Conservation (phyloP, 2,329 filamentous ascomycete genomes). For the Neonectria sp. region DNA sequence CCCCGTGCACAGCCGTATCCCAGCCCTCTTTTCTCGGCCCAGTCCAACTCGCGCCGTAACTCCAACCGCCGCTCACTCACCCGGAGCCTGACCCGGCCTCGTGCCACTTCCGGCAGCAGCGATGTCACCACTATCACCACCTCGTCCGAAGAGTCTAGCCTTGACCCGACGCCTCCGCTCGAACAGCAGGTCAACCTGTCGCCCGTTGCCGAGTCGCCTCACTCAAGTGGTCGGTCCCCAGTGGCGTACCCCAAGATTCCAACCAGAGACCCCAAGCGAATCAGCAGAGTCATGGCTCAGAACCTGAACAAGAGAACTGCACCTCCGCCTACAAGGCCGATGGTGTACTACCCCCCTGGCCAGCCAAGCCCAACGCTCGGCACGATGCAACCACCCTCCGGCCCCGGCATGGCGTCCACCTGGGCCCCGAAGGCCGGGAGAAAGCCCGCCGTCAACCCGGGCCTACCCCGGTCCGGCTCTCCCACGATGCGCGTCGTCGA, state of each 20-base stretch:
- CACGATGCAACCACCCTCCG: slow-evolving; percentile 42
- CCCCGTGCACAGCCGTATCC: slow-evolving; percentile 38
- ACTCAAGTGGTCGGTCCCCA: slow-evolving; percentile 51
- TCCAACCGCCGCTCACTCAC: slow-evolving; percentile 38
- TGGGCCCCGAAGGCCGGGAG: slow-evolving; percentile 15
- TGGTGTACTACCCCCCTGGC: slow-evolving; percentile 54
- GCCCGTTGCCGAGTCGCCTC: slow-evolving; percentile 65
- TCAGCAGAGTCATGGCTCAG: slow-evolving; percentile 33
- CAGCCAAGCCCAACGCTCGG: slow-evolving; percentile 62
- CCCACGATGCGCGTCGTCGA: slow-evolving; percentile 57
- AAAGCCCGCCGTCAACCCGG: slow-evolving; percentile 40
- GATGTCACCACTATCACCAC: slow-evolving; percentile 52
- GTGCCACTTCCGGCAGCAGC: slow-evolving; percentile 50
- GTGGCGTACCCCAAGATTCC: slow-evolving; percentile 52
- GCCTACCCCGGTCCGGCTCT: slow-evolving; percentile 46
- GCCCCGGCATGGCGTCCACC: slow-evolving; percentile 17
- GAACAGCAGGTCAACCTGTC: slow-evolving; percentile 57
- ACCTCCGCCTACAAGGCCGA: slow-evolving; percentile 53
- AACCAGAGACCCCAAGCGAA: slow-evolving; percentile 39
- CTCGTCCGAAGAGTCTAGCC: slow-evolving; percentile 46
- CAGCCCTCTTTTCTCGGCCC: slow-evolving; percentile 44
- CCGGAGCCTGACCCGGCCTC: slow-evolving; percentile 42
- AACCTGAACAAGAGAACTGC: slow-evolving; percentile 40
- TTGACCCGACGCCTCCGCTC: slow-evolving; percentile 36
- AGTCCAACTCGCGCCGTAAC: slow-evolving; percentile 42